phyloP scores from a whole-genome alignment of 805 yeast species.

The Komagataella populi region DNA sequence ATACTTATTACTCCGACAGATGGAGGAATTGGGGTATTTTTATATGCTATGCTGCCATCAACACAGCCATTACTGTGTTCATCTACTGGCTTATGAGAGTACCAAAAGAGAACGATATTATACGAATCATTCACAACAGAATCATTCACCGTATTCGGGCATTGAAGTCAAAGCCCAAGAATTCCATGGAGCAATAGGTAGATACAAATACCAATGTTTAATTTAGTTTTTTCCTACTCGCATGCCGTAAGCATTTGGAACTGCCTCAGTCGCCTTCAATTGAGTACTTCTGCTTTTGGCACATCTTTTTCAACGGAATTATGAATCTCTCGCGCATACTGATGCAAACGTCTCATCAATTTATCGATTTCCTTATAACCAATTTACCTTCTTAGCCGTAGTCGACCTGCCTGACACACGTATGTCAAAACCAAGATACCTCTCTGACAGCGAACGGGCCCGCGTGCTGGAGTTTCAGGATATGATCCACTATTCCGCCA shows the following conservation, averaged over 20 bases:
- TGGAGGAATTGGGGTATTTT: conserved; percentile 41
- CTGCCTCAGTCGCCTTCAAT: not conserved
- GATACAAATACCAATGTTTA: too few relatives aligned
- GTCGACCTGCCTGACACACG: not conserved
- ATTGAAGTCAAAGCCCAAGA: not conserved
- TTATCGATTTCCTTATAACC: not conserved
- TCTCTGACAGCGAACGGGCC: conserved; percentile 74
- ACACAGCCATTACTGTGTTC: conserved; percentile 10
- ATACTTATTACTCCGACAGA: conserved; percentile 20
- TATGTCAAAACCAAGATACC: conserved; percentile 30
- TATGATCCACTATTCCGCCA: conserved; percentile 84
- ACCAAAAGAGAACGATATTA: conserved; percentile 14
- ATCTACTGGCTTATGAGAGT: conserved; percentile 24
- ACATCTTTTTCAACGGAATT: not conserved
- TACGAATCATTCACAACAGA: not conserved
- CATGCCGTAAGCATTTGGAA: not conserved
- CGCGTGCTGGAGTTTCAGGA: conserved; percentile 87
- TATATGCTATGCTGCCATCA: conserved; percentile 24
- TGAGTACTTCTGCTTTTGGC: not conserved
- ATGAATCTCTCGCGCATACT: not conserved
- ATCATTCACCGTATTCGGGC: not conserved
- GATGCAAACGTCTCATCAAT: not conserved
- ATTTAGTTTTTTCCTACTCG: too few relatives aligned
- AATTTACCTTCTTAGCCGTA: not conserved
- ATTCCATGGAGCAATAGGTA: not conserved